These are phyloP conservation scores for Aspergillus ostianus DNA, from an alignment of 495 filamentous ascomycete species.

Conservation along the genomic window DNA sequence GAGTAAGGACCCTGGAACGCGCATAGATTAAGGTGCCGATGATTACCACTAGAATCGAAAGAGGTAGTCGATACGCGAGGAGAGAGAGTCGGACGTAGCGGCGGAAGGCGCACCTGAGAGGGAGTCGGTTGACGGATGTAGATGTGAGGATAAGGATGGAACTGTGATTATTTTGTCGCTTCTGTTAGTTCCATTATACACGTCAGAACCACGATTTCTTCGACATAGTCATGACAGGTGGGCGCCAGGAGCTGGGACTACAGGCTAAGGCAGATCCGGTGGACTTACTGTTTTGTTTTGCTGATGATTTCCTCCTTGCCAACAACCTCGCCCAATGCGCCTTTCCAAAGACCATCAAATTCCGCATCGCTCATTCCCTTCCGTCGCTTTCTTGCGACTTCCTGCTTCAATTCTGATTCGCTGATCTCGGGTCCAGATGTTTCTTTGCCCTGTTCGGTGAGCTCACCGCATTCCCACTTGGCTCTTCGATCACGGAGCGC, in stretches of 20 bases:
- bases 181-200: constrained; percentile 71
- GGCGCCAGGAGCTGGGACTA: neutral
- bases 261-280: constrained; percentile 16
- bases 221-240: constrained; percentile 2
- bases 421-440: constrained; percentile 62
- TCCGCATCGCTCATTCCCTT: constrained; percentile 80
- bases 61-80: constrained; percentile 91
- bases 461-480: constrained; percentile 84
- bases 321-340: constrained; percentile 82
- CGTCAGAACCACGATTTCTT: constrained; percentile 48
- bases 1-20: constrained; percentile 52
- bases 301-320: constrained; percentile 77
- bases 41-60: constrained; percentile 68
- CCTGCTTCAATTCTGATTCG: constrained; percentile 73
- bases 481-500: constrained; percentile 83
- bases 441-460: constrained; percentile 58
- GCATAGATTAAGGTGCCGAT: constrained; percentile 52
- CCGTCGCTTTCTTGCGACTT: constrained; percentile 67
- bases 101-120: constrained; percentile 82
- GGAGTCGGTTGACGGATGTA: constrained; percentile 81
- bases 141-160: constrained; percentile 57
- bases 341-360: constrained; percentile 89
- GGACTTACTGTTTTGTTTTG: constrained; percentile 73
- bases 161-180: constrained; percentile 68
- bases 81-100: constrained; percentile 87